Evolutionary conservation across 768 basidiomycete genomes (phyloP).

Genomic region (Sarcomyxa edulis): DNA sequence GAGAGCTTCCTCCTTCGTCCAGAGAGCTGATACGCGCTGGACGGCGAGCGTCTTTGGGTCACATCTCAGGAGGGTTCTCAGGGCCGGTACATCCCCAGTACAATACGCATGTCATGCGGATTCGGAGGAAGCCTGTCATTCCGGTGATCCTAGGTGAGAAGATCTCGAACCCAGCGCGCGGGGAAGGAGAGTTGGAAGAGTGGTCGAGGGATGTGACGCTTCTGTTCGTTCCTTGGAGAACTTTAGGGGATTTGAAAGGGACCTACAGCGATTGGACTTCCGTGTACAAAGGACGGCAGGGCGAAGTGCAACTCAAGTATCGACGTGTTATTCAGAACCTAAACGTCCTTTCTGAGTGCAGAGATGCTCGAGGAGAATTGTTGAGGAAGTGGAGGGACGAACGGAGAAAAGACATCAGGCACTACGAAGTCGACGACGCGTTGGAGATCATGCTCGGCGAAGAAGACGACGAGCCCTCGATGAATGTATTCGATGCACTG

Average conservation of each 20-base stretch:
- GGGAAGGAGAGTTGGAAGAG: not conserved
- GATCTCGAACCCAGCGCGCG: not conserved
- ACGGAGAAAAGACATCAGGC: no score
- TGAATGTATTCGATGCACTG: no score
- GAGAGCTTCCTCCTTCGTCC: not conserved
- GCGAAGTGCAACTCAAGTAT: no score
- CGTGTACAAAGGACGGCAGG: no score
- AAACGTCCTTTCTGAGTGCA: no score
- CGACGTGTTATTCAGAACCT: no score
- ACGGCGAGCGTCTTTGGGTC: not conserved
- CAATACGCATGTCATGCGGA: not conserved
- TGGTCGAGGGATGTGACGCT: conserved; percentile 4
- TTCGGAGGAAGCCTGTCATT: not conserved
- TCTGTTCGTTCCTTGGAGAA: conserved; percentile 9
- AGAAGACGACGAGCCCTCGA: no score
- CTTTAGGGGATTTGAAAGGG: not conserved
- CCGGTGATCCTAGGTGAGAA: not conserved
- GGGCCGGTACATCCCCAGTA: not conserved
- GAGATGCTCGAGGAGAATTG: no score
- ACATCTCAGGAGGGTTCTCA: not conserved
- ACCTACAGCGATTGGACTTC: no score
- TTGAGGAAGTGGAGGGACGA: no score
- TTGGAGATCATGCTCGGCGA: no score
- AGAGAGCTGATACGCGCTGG: not conserved
- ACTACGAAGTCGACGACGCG: no score